A percentile compares a stretch with the other conserved stretches of the same genome.
Evolutionary conservation across 345 rosid species (phyloP).

Genomic region (Corchorus olitorius): DNA sequence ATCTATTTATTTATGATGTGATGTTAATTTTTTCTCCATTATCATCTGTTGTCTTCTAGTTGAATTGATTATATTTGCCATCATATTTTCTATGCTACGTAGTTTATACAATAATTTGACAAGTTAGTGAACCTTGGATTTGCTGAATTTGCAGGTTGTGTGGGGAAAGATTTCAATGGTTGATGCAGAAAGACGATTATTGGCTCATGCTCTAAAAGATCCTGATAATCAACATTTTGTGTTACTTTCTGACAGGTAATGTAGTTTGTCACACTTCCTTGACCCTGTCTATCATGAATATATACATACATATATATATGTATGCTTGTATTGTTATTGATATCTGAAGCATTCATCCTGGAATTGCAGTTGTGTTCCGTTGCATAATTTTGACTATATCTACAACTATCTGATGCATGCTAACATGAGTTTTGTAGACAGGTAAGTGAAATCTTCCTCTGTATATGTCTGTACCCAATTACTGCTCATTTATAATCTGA

Average conservation of each 20-base stretch:
- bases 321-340: neutral
- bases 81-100: neutral
- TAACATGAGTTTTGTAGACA: slow-evolving; percentile 87
- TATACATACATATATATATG: neutral
- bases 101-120: neutral
- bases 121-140: neutral
- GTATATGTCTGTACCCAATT: neutral
- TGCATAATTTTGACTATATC: slow-evolving; percentile 85
- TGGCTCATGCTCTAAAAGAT: slow-evolving; percentile 87
- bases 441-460: slow-evolving; percentile 47
- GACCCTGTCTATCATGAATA: slow-evolving; percentile 9
- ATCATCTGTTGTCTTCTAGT: too few species aligned
- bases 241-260: slow-evolving; percentile 93
- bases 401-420: slow-evolving; percentile 80
- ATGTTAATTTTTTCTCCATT: too few species aligned
- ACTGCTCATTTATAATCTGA: too few species aligned
- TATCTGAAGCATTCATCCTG: slow-evolving; percentile 23
- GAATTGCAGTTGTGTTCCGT: slow-evolving; percentile 83
- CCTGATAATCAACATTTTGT: slow-evolving; percentile 95
- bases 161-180: slow-evolving; percentile 99
- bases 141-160: slow-evolving; percentile 54
- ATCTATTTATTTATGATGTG: too few species aligned
- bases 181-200: slow-evolving; percentile 91
- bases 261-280: slow-evolving; percentile 6
- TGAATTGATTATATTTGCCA: neutral